Evolutionary conservation across 225 moss, liverwort and hornwort species (phyloP).

Genomic region (Takakia lepidozioides): DNA sequence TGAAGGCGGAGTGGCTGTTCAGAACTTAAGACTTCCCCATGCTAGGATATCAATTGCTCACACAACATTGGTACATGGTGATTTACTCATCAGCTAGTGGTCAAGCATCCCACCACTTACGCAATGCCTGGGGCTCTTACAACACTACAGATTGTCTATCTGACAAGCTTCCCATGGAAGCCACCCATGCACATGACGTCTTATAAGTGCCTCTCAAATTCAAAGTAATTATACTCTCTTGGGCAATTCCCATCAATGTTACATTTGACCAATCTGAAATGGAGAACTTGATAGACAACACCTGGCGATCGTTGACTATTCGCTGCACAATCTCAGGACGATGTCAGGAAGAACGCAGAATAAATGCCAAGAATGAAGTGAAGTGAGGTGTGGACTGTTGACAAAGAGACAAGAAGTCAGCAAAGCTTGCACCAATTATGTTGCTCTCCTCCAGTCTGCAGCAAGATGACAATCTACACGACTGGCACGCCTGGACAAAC

Average conservation of each 20-base stretch:
- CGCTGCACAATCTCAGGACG: conserved; percentile 88
- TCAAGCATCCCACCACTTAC: no score
- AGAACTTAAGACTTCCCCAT: no score
- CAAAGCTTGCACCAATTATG: conserved; percentile 92
- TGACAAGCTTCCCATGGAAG: no score
- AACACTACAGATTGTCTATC: no score
- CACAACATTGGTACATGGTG: no score
- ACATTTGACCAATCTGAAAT: conserved; percentile 32
- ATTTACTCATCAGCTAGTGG: no score
- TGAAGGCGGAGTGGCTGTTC: no score
- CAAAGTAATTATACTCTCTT: no score
- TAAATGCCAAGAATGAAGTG: conserved; percentile 38
- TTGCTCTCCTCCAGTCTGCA: conserved; percentile 78
- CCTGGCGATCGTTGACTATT: conserved; percentile 85
- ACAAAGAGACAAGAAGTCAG: conserved; percentile 72
- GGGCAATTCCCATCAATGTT: no score
- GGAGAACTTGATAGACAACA: conserved; percentile 80
- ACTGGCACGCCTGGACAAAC: conserved; percentile 45
- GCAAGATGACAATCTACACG: conserved; percentile 45
- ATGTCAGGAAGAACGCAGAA: conserved; percentile 58
- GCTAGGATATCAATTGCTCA: conserved; percentile 43
- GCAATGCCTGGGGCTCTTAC: no score
- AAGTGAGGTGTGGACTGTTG: conserved; percentile 84
- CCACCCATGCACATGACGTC: no score
- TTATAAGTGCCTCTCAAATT: no score